Evolutionary conservation across 2,329 filamentous ascomycete species (phyloP), one percentile per base, ranked within the genome.

Genomic region (Botryotinia globosa): DNA sequence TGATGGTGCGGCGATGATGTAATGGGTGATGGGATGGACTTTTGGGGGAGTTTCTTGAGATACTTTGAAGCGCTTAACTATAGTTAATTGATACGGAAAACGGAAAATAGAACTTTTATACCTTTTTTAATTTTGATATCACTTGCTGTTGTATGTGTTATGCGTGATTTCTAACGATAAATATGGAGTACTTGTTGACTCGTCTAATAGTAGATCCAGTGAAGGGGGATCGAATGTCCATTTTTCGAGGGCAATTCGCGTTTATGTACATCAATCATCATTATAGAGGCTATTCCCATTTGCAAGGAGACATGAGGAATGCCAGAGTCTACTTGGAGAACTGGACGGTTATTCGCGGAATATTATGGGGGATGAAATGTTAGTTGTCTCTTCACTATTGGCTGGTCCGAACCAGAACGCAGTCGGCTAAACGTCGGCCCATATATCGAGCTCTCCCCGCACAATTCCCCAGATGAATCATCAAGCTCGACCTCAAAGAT

Each of bases 1-100:
- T 44, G 76, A 76, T 73, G 75, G 76, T 39, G 76, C 72, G 42
- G 76, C 76, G 67, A 76, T 75, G 71, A 77, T 77, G 76, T 77
- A 77, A 73, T 42, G 51, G 25, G 10, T 42, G 14, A 9, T 56
- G 29, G 14, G 14, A 8, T 29, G 14, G 18, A 56, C n/a, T 56
- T 56, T 56, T 29, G n/a, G 51, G 51, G 51, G 51, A 56, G 51
- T 56, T 56, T 56, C 51, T 56, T 56, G 51, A 56, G 51, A 29
- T 56, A 18, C 51, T 29, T 56, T 56, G n/a, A 18, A 56, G 51
- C 51, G 51, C 29, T 29, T 18, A 56, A 32, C 51, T 56, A 56
- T 56, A 56, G 51, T 32, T 56, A 56, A 29, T 56, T 14, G n/a
- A 56, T 29, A 56, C 16, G 51, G 51, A 9, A 56, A 56, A 56